Base-by-base conservation (phyloP, 2,329 filamentous ascomycete genomes). In the Claviceps sp. region DNA sequence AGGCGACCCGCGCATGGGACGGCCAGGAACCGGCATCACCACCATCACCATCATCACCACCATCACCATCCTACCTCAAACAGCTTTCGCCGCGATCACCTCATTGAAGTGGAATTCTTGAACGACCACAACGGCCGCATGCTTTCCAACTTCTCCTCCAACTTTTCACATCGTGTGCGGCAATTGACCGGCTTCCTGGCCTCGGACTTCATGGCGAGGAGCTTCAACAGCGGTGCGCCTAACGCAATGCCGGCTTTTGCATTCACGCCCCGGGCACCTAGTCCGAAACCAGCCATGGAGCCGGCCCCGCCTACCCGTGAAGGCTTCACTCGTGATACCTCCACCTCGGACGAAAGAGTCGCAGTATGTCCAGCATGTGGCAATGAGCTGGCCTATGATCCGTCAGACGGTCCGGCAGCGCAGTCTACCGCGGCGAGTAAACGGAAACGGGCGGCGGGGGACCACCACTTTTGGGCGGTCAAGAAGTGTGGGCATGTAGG, bases 391-490 rank as follows among this genome's bases (percentile, higher is more conserved):
- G 85, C 88, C 5, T 81, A 84, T 49, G 86, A 89, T 14, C 80
- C 80, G 0, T 63, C 70, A 1, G 68, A 71, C 40, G 58, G 59
- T 20, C 59, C 56, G 5, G 42, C 52, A 3, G 53, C 50, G 43
- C 38, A 58, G 57, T n/a, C 54, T 57, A 14, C 53, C 54, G 2
- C 26, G 11, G 52, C 57, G 0, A 22, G 38, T 26, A 75, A 69
- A 40, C 69, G 70, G 47, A 81, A 76, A 60, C 59, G 64, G 37
- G 70, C 74, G 20, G 67, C 71, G 6, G 76, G 74, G 22, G 89
- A 95, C 67, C 83, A 87, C 62, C 86, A 95, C 60, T 91, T 97
- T 55, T 97, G 90, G 89, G 85, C 93, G 1, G 76, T 93, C 38
- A 95, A 90, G 67, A 77, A 77, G 49, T 98, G 93, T 65, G 93